These are phyloP conservation scores for Astrothelium subdiscretum DNA, from an alignment of 495 filamentous ascomycete species.

Conservation along the genomic window DNA sequence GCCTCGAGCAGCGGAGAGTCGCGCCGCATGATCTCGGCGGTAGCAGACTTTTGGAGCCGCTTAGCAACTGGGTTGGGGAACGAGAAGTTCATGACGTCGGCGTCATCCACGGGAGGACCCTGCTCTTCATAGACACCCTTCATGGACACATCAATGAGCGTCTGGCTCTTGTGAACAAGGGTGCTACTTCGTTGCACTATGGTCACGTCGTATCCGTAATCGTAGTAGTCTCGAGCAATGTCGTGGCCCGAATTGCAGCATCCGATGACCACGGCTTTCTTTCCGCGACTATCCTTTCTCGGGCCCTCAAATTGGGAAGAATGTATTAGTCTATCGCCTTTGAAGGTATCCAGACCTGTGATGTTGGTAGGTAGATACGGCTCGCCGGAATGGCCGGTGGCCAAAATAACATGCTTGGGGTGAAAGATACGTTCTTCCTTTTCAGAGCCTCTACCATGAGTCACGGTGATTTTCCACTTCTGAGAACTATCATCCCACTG, in stretches of 20 bases:
- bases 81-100: conserved; percentile 46
- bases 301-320: conserved; percentile 48
- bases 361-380: conserved; percentile 48
- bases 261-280: conserved; percentile 65
- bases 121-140: conserved; percentile 52
- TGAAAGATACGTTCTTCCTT: conserved; percentile 36
- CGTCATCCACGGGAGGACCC: conserved; percentile 45
- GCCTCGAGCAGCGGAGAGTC: conserved; percentile 50
- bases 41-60: conserved; percentile 40
- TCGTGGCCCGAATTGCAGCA: conserved; percentile 75
- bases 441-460: conserved; percentile 41
- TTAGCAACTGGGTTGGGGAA: conserved; percentile 49
- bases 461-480: conserved; percentile 51
- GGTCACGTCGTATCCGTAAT: conserved; percentile 75
- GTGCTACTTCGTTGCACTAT: conserved; percentile 72
- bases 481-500: conserved; percentile 43
- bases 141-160: conserved; percentile 41
- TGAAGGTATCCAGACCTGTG: conserved; percentile 50
- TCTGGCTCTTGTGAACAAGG: conserved; percentile 50
- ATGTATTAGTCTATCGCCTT: conserved; percentile 51
- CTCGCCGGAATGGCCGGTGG: conserved; percentile 64
- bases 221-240: conserved; percentile 71
- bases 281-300: conserved; percentile 43
- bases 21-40: conserved; percentile 32
- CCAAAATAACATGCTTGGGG: conserved; percentile 55